A percentile compares a stretch with the other conserved stretches of the same genome.
These are phyloP conservation scores for Aspergillus kassunensis DNA, from an alignment of 495 filamentous ascomycete species.

Conservation along the genomic window DNA sequence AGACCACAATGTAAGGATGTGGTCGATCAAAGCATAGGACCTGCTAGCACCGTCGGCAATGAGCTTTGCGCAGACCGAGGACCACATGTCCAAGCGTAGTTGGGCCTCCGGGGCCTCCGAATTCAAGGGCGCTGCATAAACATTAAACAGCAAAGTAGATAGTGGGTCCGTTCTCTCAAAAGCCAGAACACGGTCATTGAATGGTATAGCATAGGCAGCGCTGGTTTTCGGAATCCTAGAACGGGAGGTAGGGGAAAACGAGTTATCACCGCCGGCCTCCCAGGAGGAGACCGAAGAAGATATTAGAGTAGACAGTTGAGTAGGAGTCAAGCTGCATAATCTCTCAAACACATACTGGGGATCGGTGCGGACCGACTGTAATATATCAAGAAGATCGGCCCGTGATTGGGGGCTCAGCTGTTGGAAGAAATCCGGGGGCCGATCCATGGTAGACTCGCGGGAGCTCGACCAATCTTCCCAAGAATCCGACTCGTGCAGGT, in stretches of 20 bases:
- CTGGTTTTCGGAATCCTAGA: slow-evolving; percentile 54
- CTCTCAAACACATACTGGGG: slow-evolving; percentile 81
- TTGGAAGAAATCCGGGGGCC: slow-evolving; percentile 68
- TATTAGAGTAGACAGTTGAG: slow-evolving; percentile 70
- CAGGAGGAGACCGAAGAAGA: slow-evolving; percentile 70
- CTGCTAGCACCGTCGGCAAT: slow-evolving; percentile 40
- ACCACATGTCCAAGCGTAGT: slow-evolving; percentile 81
- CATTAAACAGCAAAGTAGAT: slow-evolving; percentile 79
- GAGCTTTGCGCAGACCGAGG: slow-evolving; percentile 78
- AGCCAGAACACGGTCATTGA: slow-evolving; percentile 49
- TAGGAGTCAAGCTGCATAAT: slow-evolving; percentile 63
- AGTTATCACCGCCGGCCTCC: slow-evolving; percentile 75
- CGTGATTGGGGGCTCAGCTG: slow-evolving; percentile 73
- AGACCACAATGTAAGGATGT: slow-evolving; percentile 75
- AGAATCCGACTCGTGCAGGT: slow-evolving; percentile 38
- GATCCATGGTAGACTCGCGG: slow-evolving; percentile 31
- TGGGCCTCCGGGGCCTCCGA: slow-evolving; percentile 74
- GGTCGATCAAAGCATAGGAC: slow-evolving; percentile 38
- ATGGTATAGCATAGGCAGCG: slow-evolving; percentile 52
- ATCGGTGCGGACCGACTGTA: slow-evolving; percentile 78
- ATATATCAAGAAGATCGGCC: slow-evolving; percentile 70
- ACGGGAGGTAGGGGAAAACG: slow-evolving; percentile 69
- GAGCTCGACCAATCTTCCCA: slow-evolving; percentile 33
- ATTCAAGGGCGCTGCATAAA: slow-evolving; percentile 67
- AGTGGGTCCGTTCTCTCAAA: slow-evolving; percentile 87